Evolutionary conservation across 306 rosid species (phyloP).

Genomic region (Boehmeria nivea): DNA sequence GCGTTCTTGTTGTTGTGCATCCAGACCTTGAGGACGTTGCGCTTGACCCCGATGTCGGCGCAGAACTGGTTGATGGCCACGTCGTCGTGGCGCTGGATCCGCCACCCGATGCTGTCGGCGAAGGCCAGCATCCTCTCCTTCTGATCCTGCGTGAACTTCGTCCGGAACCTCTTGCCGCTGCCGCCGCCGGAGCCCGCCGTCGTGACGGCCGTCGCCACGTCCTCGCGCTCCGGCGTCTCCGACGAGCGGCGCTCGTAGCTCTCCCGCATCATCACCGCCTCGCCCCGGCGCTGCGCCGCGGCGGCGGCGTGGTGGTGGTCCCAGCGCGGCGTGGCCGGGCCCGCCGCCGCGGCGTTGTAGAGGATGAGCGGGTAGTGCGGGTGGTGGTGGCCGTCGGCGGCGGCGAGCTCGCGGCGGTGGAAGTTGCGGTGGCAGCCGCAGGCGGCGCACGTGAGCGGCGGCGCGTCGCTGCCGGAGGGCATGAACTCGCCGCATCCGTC

Average conservation of each 20-base stretch:
- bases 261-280: not conserved
- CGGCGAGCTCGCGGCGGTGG: constrained; percentile 57
- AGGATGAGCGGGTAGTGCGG: not conserved
- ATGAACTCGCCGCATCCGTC: constrained; percentile 94
- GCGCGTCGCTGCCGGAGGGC: constrained; percentile 46
- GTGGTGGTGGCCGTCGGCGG: not conserved
- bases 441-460: constrained; percentile 73
- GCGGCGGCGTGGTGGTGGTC: not conserved
- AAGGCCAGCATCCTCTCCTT: constrained; percentile 75
- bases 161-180: constrained; percentile 54
- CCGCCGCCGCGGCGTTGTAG: constrained; percentile 13
- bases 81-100: constrained; percentile 87
- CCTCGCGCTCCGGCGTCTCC: constrained; percentile 21
- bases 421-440: constrained; percentile 93
- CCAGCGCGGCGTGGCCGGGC: constrained; percentile 1
- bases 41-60: constrained; percentile 67
- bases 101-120: constrained; percentile 81
- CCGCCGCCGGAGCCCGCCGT: not conserved
- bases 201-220: not conserved
- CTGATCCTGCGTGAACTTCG: constrained; percentile 77
- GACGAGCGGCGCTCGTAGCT: constrained; percentile 14
- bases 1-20: constrained; percentile 89
- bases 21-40: constrained; percentile 96
- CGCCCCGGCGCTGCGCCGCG: not conserved
- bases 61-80: constrained; percentile 66